phyloP scores from a whole-genome alignment of 768 basidiomycete genomes.

The Kwoniella newhampshirensis region DNA sequence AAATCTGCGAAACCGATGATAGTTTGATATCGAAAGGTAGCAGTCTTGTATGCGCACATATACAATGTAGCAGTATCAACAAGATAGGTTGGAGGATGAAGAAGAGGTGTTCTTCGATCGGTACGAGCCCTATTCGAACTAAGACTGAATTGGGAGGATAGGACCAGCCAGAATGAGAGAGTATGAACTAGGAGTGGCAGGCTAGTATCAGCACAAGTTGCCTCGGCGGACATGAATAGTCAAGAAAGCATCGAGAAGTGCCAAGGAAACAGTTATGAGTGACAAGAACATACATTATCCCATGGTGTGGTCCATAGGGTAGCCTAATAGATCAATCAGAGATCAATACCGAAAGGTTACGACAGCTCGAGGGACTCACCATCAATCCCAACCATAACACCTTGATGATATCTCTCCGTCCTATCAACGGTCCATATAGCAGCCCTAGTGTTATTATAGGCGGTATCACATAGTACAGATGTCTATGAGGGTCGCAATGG shows the following conservation, averaged over 20 bases:
- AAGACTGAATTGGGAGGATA: conserved; percentile 47
- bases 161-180: conserved; percentile 39
- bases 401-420: conserved; percentile 46
- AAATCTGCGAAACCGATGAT: not conserved
- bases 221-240: not conserved
- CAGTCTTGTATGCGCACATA: conserved; percentile 28
- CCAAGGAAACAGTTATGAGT: too few species aligned
- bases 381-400: conserved; percentile 43
- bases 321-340: conserved; percentile 24
- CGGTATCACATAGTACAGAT: conserved; percentile 42
- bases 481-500: conserved; percentile 22
- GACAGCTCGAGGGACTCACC: conserved; percentile 23
- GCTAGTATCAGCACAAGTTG: too few species aligned
- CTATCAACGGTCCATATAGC: conserved; percentile 41
- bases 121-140: conserved; percentile 37
- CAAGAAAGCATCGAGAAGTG: too few species aligned
- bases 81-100: conserved; percentile 51
- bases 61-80: conserved; percentile 41
- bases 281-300: conserved; percentile 49
- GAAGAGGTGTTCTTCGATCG: conserved; percentile 52
- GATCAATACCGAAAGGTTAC: not conserved
- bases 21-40: conserved; percentile 35
- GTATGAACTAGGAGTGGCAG: conserved; percentile 32
- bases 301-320: conserved; percentile 52
- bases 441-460: conserved; percentile 37